A percentile compares a stretch with the other conserved stretches of the same genome.
These are phyloP conservation scores for Suhomyces kilbournensis DNA, from an alignment of 805 yeast species.

Conservation along the genomic window DNA sequence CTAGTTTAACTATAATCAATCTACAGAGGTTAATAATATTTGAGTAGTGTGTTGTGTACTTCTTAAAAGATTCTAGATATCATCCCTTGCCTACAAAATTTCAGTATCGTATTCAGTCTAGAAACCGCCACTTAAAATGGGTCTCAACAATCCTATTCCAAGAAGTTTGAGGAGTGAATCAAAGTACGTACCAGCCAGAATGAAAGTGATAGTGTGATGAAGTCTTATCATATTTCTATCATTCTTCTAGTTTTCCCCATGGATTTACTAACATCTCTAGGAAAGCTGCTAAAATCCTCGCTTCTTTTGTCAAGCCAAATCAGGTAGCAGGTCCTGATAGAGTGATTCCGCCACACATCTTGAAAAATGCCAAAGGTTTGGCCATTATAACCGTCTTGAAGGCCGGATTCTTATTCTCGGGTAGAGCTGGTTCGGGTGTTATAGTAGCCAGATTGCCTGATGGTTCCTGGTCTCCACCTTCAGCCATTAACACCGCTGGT, in stretches of 20 bases:
- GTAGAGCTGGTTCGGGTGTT: slow-evolving; percentile 96
- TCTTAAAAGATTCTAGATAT: not conserved
- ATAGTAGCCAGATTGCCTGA: slow-evolving; percentile 92
- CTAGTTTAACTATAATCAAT: not conserved
- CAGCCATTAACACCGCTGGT: slow-evolving; percentile 93
- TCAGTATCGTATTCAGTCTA: not conserved
- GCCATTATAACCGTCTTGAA: slow-evolving; percentile 91
- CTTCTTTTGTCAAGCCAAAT: slow-evolving; percentile 91
- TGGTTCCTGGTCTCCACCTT: slow-evolving; percentile 97
- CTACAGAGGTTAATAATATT: not conserved
- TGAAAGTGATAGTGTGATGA: not conserved
- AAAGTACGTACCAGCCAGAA: slow-evolving; percentile 50
- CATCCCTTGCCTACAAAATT: not conserved
- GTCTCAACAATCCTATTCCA: slow-evolving; percentile 91
- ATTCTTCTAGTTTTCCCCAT: too few species aligned
- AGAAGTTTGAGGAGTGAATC: slow-evolving; percentile 83
- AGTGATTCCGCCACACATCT: slow-evolving; percentile 84
- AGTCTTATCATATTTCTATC: too few species aligned
- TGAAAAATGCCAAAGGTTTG: slow-evolving; percentile 87
- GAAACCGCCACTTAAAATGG: slow-evolving; percentile 23
- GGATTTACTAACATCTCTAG: slow-evolving; percentile 45
- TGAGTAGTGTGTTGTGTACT: not conserved
- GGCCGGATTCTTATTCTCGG: slow-evolving; percentile 94
- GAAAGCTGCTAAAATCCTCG: slow-evolving; percentile 88
- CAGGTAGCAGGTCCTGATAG: slow-evolving; percentile 85